Evolutionary conservation across 495 filamentous ascomycete species (phyloP), one percentile per base, ranked within the genome.

Genomic region (Penicillium verhagenii): DNA sequence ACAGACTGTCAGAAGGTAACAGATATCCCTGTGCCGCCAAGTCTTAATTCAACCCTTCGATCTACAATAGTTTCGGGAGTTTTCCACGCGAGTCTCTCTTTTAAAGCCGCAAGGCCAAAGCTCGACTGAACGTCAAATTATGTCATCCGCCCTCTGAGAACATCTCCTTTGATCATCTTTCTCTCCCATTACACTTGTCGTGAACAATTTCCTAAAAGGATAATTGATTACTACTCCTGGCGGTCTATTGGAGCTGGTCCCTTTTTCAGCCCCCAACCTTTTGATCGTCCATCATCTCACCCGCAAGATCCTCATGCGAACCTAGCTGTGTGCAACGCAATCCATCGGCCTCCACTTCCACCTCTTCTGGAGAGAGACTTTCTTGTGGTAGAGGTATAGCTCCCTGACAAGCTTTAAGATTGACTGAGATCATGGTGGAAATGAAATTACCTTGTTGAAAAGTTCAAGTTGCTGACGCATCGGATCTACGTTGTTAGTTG

Each of bases 121-220:
- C 62, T 53, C 47, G 20, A 31, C 33, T 40, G 20, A 68, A 67
- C 67, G 61, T 65, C 61, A 55, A 68, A 73, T 76, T 74, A 74
- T 74, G 73, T 76, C 73, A 76, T 76, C 72, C 54, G 53, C 57
- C 38, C n/a, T 58, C 52, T 35, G 37, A 28, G 47, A 49, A 60
- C 43, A 47, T 59, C 52, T 54, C 46, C 52, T 59, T 58, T 51
- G 29, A 54, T n/a, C 48, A 38, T 44, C 35, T 19, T 19, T n/a
- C 44, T 37, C 10, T 28, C 49, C 24, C 14, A 35, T 31, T 23
- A 14, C 14, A 21, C n/a, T 29, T 9, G 9, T 18, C 23, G 39
- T 43, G 39, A 43, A 43, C 3, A 13, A 20, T 23, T 35, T 35
- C 33, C 13, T 35, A 35, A 35, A 35, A n/a, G 33, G 14, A 35